phyloP scores from a whole-genome alignment of 2,329 filamentous ascomycete genomes.

The Zalaria sp. region DNA sequence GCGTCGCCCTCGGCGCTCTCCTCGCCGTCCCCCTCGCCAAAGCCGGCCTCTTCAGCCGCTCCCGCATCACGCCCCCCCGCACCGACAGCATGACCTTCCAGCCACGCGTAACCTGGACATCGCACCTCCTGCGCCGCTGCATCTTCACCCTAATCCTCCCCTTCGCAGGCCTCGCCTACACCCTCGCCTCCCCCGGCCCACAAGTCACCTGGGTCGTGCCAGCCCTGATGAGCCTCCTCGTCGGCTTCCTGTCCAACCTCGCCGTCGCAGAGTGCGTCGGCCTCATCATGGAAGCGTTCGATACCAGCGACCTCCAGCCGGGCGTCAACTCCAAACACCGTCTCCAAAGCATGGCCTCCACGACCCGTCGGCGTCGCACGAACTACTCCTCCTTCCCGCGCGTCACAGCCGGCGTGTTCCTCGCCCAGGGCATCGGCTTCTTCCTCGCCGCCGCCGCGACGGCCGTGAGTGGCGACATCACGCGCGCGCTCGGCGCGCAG shows the following conservation, averaged over 20 bases:
- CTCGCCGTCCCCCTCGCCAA: slow-evolving; percentile 61
- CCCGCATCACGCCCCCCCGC: slow-evolving; percentile 42
- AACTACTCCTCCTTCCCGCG: slow-evolving; percentile 68
- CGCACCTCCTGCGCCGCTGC: slow-evolving; percentile 53
- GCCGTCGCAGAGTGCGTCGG: slow-evolving; percentile 65
- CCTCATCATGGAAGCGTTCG: slow-evolving; percentile 67
- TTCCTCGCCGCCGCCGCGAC: slow-evolving; percentile 55
- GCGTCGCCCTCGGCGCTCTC: slow-evolving; percentile 53
- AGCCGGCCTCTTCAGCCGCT: slow-evolving; percentile 53
- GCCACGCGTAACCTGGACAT: slow-evolving; percentile 52
- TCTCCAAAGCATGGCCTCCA: slow-evolving; percentile 28
- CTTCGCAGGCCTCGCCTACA: slow-evolving; percentile 52
- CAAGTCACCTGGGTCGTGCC: slow-evolving; percentile 48
- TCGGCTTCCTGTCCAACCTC: slow-evolving; percentile 59
- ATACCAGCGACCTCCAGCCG: slow-evolving; percentile 64
- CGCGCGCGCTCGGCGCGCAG: slow-evolving; percentile 51
- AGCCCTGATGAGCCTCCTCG: slow-evolving; percentile 48
- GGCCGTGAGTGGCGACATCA: slow-evolving; percentile 52
- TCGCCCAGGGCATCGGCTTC: slow-evolving; percentile 56
- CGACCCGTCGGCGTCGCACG: slow-evolving; percentile 36
- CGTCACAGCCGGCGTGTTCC: slow-evolving; percentile 56
- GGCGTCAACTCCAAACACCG: slow-evolving; percentile 45
- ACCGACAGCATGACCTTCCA: slow-evolving; percentile 56
- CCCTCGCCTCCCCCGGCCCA: slow-evolving; percentile 49
- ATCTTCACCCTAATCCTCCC: slow-evolving; percentile 56